Base-by-base conservation (phyloP, 1,139 yeast species). In the Meyerozyma athensensis region DNA sequence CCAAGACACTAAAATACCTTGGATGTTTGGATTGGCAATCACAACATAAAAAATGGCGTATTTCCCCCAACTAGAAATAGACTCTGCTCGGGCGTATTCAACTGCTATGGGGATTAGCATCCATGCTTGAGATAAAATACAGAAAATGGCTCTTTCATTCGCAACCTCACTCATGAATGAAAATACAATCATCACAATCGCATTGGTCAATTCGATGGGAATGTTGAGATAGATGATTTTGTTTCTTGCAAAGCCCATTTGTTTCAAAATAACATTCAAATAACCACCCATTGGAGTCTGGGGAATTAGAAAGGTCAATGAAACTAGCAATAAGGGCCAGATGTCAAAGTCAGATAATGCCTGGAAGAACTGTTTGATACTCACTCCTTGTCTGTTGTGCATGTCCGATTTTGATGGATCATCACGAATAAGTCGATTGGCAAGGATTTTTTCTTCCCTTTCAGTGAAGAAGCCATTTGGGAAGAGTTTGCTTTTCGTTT, bases 161-260 rank as follows among this genome's bases (percentile, higher is more conserved):
- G 65, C 20, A n/a, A 45, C 41, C 42, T 74, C 78, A 5, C 77
- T 58, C 2, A 65, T 31, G 54, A 63, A 62, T 2, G 78, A 66
- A 3, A 68, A 47, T 26, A 35, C 34, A 24, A 77, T 46, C 55
- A 77, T 54, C 3, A 63, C 48, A 16, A 69, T 42, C 16, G 73
- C 65, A 23, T 58, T 59, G 13, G 72, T 34, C 3, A 72, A 54
- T 32, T 63, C 59, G 38, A 63, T 55, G 0, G 85, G 85, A 37
- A 79, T 76, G 12, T 74, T 61, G 35, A 79, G 59, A 31, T 77
- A 59, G 46, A 79, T 81, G 3, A 78, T 72, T 38, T 69, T 57
- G 46, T 78, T 70, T 0, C 82, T 74, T 12, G 65, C 53, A 52
- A 79, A 81, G 0, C 84, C 85, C 44, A 80, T 59, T 13, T 61